Conservation (phyloP, 257 asterid species). For the Jasminum sambac region DNA sequence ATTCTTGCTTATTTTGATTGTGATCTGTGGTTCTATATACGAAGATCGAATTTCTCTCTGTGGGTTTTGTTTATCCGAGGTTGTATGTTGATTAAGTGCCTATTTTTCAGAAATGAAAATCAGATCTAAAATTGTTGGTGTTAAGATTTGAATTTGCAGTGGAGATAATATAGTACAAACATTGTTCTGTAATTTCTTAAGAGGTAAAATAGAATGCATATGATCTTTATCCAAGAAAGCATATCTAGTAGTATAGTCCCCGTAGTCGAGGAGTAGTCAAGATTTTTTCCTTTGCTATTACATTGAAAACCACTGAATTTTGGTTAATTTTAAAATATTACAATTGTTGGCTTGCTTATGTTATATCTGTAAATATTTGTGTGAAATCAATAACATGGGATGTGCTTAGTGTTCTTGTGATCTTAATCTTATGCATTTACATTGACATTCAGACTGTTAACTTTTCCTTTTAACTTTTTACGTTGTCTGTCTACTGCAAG, state of each 20-base stretch:
- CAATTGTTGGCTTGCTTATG: background rate
- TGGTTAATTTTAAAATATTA: background rate
- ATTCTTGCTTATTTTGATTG: slow-evolving; percentile 4
- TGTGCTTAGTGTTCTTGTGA: background rate
- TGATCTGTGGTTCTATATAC: background rate
- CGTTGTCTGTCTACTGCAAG: background rate
- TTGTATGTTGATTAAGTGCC: slow-evolving; percentile 3
- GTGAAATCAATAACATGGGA: background rate
- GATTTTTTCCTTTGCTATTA: background rate
- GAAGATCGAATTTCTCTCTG: slow-evolving; percentile 32
- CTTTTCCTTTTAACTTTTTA: background rate
- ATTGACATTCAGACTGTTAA: background rate
- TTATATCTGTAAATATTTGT: background rate
- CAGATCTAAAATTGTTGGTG: slow-evolving; percentile 30
- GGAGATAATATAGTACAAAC: background rate
- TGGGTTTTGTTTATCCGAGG: slow-evolving; percentile 14
- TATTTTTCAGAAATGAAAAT: slow-evolving; percentile 15
- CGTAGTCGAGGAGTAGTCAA: no score
- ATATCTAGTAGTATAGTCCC: no score
- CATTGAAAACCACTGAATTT: background rate
- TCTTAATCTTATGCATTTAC: background rate
- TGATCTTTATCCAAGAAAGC: background rate
- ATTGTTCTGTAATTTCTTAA: background rate
- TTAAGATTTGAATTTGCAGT: slow-evolving; percentile 9
- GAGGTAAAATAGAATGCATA: background rate